Evolutionary conservation across 2,329 filamentous ascomycete species (phyloP).

Genomic region (Paecilomyces sp.): DNA sequence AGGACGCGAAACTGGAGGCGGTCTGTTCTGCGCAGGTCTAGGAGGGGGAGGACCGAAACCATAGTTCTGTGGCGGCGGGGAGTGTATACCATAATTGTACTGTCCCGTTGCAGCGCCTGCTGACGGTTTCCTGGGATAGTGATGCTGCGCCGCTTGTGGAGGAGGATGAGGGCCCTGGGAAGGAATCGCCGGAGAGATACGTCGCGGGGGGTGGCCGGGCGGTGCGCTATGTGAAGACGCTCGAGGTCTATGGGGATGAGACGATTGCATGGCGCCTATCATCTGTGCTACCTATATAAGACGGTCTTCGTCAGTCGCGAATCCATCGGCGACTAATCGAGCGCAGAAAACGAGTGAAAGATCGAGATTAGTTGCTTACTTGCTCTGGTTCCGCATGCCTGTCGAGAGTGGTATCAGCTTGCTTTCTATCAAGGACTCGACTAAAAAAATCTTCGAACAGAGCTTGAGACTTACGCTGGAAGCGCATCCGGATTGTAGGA

Average conservation of each 20-base stretch:
- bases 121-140: conserved; percentile 19
- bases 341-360: conserved; percentile 1
- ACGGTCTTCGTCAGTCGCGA: background rate
- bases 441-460: conserved; percentile 8
- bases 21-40: conserved; percentile 48
- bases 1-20: conserved; percentile 53
- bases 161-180: conserved; percentile 24
- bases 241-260: conserved; percentile 15
- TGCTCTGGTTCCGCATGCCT: conserved; percentile 71
- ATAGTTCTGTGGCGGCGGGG: conserved; percentile 40
- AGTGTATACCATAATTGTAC: conserved; percentile 38
- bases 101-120: conserved; percentile 26
- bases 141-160: conserved; percentile 19
- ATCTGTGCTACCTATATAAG: conserved; percentile 38
- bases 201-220: conserved; percentile 9
- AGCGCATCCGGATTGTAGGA: conserved; percentile 91
- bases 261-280: conserved; percentile 28
- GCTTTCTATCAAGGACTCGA: background rate
- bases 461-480: conserved; percentile 61
- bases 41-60: conserved; percentile 44
- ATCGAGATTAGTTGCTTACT: conserved; percentile 34
- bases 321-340: conserved; percentile 3
- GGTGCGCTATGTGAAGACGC: background rate
- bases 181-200: conserved; percentile 1
- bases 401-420: conserved; percentile 7